Conservation (phyloP, 106 monocot genomes). For the Acorus gramineus region DNA sequence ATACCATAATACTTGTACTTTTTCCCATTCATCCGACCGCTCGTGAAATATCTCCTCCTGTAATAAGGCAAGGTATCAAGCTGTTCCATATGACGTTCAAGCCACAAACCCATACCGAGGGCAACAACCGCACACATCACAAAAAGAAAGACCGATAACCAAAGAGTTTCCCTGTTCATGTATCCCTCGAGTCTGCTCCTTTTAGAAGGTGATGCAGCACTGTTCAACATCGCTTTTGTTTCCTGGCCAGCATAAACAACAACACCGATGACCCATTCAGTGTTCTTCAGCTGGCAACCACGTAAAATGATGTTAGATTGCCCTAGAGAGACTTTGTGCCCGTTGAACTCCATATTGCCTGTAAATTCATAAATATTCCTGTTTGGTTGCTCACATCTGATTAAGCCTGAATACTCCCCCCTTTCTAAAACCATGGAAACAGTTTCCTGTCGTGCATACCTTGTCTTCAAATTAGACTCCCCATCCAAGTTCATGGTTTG, state of each 20-base stretch:
- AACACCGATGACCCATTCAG: slow-evolving; percentile 81
- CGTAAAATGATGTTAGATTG: slow-evolving; percentile 92
- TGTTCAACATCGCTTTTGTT: slow-evolving; percentile 98
- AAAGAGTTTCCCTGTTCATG: slow-evolving; percentile 97
- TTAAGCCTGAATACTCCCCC: slow-evolving; percentile 57
- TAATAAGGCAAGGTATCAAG: slow-evolving; percentile 89
- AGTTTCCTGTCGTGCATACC: slow-evolving; percentile 94
- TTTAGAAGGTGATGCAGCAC: slow-evolving; percentile 89
- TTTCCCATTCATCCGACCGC: slow-evolving; percentile 56
- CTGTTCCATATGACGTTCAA: slow-evolving; percentile 33
- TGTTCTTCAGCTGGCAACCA: slow-evolving; percentile 95
- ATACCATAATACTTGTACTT: slow-evolving; percentile 81
- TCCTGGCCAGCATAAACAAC: slow-evolving; percentile 99
- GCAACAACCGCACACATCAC: slow-evolving; percentile 91
- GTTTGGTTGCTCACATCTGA: slow-evolving; percentile 93
- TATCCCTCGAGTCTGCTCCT: slow-evolving; percentile 85
- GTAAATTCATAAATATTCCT: slow-evolving; percentile 96
- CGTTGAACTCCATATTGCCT: slow-evolving; percentile 85
- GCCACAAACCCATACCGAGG: slow-evolving; percentile 90
- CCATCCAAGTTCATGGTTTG: slow-evolving; percentile 99
- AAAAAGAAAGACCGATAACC: slow-evolving; percentile 84
- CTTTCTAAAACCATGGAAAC: slow-evolving; percentile 36
- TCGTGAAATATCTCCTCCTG: slow-evolving; percentile 62
- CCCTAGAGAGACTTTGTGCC: slow-evolving; percentile 70
- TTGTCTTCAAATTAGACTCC: slow-evolving; percentile 92